Evolutionary conservation across 2,329 filamentous ascomycete species (phyloP), one percentile per base, ranked within the genome.

Genomic region (Paecilomyces dactylethromorphus): DNA sequence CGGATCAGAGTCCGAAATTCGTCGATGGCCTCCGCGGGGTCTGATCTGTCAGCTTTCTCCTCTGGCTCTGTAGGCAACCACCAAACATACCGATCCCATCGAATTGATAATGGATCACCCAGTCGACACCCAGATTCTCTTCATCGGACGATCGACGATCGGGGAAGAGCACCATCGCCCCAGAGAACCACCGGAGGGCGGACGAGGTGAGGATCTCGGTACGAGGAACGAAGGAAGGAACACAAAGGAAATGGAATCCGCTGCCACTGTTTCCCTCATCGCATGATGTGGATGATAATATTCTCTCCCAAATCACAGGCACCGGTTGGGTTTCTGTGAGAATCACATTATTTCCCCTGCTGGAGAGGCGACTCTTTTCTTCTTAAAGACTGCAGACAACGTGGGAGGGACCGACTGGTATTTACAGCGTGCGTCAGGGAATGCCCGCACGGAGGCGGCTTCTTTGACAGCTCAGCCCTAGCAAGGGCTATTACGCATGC

Each of bases 61-160:
- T 24, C 13, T 31, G 2, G 18, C 7, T 24, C 39, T 15, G 21
- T n/a, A 49, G 10, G 29, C 53, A 49, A 53, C 54, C 10, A 56
- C 26, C 49, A 52, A 62, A 64, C 75, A 56, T 79, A 89, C 90
- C 85, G 58, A 85, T 82, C 52, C 84, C 79, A 26, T 86, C 83
- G 69, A 93, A 87, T 59, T 87, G 82, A 76, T 90, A 96, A 69
- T 87, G 84, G 62, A 97, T 83, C 59, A 96, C 91, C 81, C 91
- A 97, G 79, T 97, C 92, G 60, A 96, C 90, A 57, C 90, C 83
- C 68, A 87, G 80, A 67, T 87, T 88, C 55, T 78, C 79, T 63
- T 79, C 70, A 35, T 72, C 67, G 51, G 29, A 32, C n/a, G 29
- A 54, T 54, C 18, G 29, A 45, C 39, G 39, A n/a, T 31, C 53